Conservation (phyloP, 805 yeast genomes). For the Yueomyces sinensis region DNA sequence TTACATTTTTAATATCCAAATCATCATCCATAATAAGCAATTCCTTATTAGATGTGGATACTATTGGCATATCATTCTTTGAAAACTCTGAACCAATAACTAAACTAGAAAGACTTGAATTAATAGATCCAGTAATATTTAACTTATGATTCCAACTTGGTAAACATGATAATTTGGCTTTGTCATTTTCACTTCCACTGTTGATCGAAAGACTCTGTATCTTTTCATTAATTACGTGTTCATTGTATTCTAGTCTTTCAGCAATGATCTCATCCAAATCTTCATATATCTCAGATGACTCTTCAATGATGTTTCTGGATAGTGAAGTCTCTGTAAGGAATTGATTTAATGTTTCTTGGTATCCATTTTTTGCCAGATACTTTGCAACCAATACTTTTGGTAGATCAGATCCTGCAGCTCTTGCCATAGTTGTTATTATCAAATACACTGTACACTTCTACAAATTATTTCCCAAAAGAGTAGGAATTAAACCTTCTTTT, state of each 20-base stretch:
- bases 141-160: conserved; percentile 13
- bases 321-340: conserved; percentile 27
- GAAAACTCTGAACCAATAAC: neutral
- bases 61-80: conserved; percentile 1
- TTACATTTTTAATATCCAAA: neutral
- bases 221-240: conserved; percentile 5
- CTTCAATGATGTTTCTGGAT: conserved; percentile 3
- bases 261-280: conserved; percentile 10
- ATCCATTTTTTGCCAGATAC: conserved; percentile 39
- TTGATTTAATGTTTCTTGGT: conserved; percentile 30
- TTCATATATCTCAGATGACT: neutral
- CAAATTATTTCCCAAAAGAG: no score
- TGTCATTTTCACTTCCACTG: conserved; percentile 1
- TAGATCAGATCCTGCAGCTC: neutral
- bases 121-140: conserved; percentile 1
- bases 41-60: conserved; percentile 9
- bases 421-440: no score
- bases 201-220: conserved; percentile 9
- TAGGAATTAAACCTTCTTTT: no score
- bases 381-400: conserved; percentile 37
- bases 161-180: neutral
- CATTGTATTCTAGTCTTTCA: conserved; percentile 18
- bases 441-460: no score
- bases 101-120: neutral
- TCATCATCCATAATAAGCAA: conserved; percentile 1